Evolutionary conservation across 495 filamentous ascomycete species (phyloP), one percentile per base, ranked within the genome.

Genomic region (Paragyromitra xinjiangensis): DNA sequence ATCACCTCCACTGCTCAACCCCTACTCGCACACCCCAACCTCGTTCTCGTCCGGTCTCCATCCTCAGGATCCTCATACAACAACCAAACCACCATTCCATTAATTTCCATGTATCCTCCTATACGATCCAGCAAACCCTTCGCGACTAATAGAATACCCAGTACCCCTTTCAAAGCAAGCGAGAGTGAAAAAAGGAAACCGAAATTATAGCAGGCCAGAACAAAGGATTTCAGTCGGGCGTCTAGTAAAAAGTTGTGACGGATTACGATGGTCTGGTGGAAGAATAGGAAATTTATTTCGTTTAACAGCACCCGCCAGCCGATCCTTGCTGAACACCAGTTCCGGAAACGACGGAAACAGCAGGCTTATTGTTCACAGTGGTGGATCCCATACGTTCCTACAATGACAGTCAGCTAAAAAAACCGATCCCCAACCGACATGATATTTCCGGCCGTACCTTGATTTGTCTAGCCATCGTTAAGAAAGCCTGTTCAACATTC

Each of bases 381-480:
- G 89, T 88, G 73, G 93, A 97, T 82, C 95, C 95, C 95, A 98
- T 98, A 79, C 96, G 91, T 87, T 99, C 96, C 89, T 83, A 19
- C 53, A 63, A 61, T 45, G 37, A 42, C 26, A 37, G 67, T 78
- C 53, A 82, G 80, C 44, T 65, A 58, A 44, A 22, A 16, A 48
- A 51, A 22, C 48, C 29, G 6, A 39, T 58, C 19, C 44, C 48
- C 39, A 55, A 2, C n/a, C 0, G 1, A 26, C n/a, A 12, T 40
- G 22, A 69, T 50, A 34, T 74, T 40, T 37, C 42, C 42, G 29
- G 42, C 16, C 26, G 29, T 63, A 83, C 81, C 81, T 99, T 99
- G 87, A 99, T 98, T 84, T 98, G 95, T 85, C 95, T 92, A 68
- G 95, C 95, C 95, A 99, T 99, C 82, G 95, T 98, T 86, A 99